Conservation (phyloP, 176 grass and related monocot species). For the Eragrostis nindensis region DNA sequence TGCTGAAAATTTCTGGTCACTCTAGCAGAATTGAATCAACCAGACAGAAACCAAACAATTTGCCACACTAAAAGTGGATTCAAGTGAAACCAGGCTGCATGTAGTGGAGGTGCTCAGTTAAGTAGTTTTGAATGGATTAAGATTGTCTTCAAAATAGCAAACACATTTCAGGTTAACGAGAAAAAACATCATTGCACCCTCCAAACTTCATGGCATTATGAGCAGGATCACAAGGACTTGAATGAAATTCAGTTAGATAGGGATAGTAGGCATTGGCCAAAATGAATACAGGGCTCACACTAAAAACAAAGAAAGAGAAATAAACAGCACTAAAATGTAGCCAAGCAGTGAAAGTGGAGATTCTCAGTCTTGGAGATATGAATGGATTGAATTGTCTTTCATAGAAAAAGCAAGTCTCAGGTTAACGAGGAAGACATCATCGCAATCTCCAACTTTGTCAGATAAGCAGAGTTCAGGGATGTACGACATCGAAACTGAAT, state of each 20-base stretch:
- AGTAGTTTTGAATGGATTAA: neutral
- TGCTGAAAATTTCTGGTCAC: neutral
- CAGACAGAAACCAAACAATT: neutral
- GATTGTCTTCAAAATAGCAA: neutral
- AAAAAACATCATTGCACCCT: neutral
- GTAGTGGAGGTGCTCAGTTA: too few species aligned
- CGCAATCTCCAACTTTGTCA: slow-evolving; percentile 12
- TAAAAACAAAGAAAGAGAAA: neutral
- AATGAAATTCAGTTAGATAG: neutral
- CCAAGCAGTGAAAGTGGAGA: slow-evolving; percentile 10
- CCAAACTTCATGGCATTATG: neutral
- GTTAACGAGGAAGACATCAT: slow-evolving; percentile 59
- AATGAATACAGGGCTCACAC: neutral
- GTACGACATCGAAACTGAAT: neutral
- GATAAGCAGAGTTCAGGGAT: slow-evolving; percentile 12
- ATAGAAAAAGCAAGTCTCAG: slow-evolving; percentile 36
- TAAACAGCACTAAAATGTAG: neutral
- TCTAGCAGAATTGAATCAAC: neutral
- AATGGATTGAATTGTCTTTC: slow-evolving; percentile 53
- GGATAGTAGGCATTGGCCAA: neutral
- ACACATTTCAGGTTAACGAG: neutral
- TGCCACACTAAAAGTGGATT: neutral
- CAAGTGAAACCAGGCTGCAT: neutral
- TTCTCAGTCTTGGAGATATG: slow-evolving; percentile 39
- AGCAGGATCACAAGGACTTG: neutral